phyloP scores from a whole-genome alignment of 1,284 basidiomycete genomes.

The Boletellus deceptivus region DNA sequence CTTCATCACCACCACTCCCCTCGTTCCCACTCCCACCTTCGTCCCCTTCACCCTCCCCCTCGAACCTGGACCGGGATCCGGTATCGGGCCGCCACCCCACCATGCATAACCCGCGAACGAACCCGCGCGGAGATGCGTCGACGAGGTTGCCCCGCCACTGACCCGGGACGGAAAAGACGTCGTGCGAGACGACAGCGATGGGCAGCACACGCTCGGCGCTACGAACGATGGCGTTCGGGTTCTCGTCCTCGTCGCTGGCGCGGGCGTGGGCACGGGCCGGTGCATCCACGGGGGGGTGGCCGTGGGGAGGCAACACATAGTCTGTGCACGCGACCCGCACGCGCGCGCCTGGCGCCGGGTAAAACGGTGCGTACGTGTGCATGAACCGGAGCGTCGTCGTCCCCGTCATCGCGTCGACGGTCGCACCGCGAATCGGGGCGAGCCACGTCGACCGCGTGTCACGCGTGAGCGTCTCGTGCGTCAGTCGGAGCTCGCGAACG shows the following conservation, averaged over 20 bases:
- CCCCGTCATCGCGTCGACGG: slow-evolving; percentile 7
- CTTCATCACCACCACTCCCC: no score
- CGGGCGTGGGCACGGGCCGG: background rate
- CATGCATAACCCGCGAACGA: slow-evolving; percentile 18
- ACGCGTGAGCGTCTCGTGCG: slow-evolving; percentile 13
- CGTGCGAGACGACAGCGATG: slow-evolving; percentile 11
- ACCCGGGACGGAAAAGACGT: slow-evolving; percentile 11
- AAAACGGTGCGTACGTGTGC: slow-evolving; percentile 6
- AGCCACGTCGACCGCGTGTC: slow-evolving; percentile 16
- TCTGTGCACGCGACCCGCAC: slow-evolving; percentile 18
- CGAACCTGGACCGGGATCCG: no score
- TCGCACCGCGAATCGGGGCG: slow-evolving; percentile 9
- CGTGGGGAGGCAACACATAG: slow-evolving; percentile 8
- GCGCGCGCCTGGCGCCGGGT: background rate
- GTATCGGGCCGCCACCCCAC: background rate
- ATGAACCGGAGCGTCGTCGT: slow-evolving; percentile 23
- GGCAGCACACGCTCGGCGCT: slow-evolving; percentile 10
- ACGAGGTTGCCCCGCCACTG: slow-evolving; percentile 14
- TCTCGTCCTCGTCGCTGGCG: background rate
- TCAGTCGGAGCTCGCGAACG: slow-evolving; percentile 22
- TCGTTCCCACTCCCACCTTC: no score
- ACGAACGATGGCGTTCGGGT: slow-evolving; percentile 2
- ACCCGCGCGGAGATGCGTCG: slow-evolving; percentile 15
- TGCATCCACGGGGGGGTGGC: background rate
- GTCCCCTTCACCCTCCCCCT: no score